phyloP scores from a whole-genome alignment of 2,329 filamentous ascomycete species.

The Drechslera avenae region DNA sequence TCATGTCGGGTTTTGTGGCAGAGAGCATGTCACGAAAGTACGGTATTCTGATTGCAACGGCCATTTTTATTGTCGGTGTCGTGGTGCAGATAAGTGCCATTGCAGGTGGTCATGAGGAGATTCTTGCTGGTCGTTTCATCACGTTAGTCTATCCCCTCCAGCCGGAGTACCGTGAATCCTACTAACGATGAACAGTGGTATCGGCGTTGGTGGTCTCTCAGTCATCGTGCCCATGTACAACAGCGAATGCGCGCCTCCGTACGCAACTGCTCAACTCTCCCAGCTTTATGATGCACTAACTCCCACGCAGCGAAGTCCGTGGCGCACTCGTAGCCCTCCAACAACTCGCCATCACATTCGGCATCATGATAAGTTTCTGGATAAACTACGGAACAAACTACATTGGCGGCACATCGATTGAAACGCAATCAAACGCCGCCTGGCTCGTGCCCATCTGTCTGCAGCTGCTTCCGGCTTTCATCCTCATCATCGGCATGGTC shows the following conservation, averaged over 20 bases:
- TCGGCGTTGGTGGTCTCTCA: constrained; percentile 71
- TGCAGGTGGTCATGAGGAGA: constrained; percentile 61
- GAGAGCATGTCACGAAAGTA: constrained; percentile 72
- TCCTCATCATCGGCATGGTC: constrained; percentile 72
- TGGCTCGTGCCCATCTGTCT: constrained; percentile 77
- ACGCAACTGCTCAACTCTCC: no score
- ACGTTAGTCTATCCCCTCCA: constrained; percentile 50
- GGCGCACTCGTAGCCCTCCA: constrained; percentile 69
- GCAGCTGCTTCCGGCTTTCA: constrained; percentile 69
- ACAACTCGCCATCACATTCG: constrained; percentile 64
- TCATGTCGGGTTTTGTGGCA: constrained; percentile 73
- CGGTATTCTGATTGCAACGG: constrained; percentile 67
- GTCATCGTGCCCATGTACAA: constrained; percentile 67
- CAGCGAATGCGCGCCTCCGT: constrained; percentile 56
- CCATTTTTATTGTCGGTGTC: constrained; percentile 72
- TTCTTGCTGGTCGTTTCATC: constrained; percentile 73
- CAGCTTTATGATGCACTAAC: constrained; percentile 45
- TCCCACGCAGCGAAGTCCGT: constrained; percentile 59
- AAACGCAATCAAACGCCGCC: constrained; percentile 66
- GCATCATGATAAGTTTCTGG: constrained; percentile 40
- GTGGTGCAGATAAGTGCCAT: constrained; percentile 69
- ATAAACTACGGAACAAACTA: constrained; percentile 52
- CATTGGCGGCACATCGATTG: constrained; percentile 61
- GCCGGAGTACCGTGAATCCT: accelerated
- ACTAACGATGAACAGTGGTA: constrained; percentile 47